Percentiles rank a stretch among this genome's conserved stretches.
Evolutionary conservation across 345 rosid species (phyloP).

Genomic region (Rhodamnia argentea): DNA sequence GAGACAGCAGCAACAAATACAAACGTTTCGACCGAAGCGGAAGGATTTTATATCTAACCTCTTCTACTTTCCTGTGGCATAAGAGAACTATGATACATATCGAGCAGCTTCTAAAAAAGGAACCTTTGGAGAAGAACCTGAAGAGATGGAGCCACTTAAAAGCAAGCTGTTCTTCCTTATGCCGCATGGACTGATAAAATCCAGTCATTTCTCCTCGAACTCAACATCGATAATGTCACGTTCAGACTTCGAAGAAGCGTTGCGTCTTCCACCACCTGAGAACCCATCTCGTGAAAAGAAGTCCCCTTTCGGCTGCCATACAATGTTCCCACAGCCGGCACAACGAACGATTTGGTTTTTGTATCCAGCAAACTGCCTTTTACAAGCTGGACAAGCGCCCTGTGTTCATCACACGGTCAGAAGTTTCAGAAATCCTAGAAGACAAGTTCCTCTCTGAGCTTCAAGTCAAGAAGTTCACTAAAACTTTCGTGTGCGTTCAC

Average conservation of each 20-base stretch:
- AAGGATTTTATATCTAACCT: background rate
- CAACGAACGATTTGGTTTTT: slow-evolving; percentile 74
- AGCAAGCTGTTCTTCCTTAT: background rate
- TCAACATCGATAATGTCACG: slow-evolving; percentile 77
- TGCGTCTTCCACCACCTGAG: slow-evolving; percentile 12
- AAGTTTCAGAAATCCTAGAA: background rate
- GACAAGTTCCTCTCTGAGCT: background rate
- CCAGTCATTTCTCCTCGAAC: slow-evolving; percentile 68
- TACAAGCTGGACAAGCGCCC: slow-evolving; percentile 96
- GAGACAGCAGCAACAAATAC: background rate
- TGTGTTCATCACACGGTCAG: slow-evolving; percentile 1
- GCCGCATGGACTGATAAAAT: background rate
- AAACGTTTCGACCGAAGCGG: background rate
- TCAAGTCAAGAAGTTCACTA: background rate
- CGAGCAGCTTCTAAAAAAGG: background rate
- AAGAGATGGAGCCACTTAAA: background rate
- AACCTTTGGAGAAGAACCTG: background rate
- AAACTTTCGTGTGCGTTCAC: background rate
- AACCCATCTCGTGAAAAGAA: slow-evolving; percentile 39
- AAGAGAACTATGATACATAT: background rate
- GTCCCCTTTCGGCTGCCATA: slow-evolving; percentile 86
- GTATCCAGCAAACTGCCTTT: slow-evolving; percentile 75
- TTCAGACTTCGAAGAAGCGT: slow-evolving; percentile 28
- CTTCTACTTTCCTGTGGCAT: background rate
- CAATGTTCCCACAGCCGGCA: slow-evolving; percentile 72